Base-by-base conservation (phyloP, 2,329 filamentous ascomycete genomes). In the Paraconiothyrium brasiliense region DNA sequence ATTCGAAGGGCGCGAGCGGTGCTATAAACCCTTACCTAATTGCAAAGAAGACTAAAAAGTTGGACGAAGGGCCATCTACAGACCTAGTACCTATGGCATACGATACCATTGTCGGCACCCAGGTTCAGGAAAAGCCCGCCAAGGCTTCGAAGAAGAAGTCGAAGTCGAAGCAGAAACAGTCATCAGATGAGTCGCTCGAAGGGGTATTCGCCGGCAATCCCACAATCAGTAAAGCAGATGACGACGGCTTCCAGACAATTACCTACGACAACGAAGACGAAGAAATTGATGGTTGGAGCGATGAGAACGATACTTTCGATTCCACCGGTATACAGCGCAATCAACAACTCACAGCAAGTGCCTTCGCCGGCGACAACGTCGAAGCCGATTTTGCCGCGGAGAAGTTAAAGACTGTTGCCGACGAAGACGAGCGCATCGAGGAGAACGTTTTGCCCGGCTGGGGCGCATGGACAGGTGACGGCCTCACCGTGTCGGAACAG, bases 381-480 rank as follows among this genome's bases (percentile, higher is more conserved):
- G 88, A 91, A 9, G 87, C 87, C 49, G 89, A 93, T 43, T 99
- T 98, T 74, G 87, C 87, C 60, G 85, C 85, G 41, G 94, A 98
- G 75, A 98, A 98, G 81, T 85, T 84, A 16, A 87, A 88, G 54
- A 83, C 87, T 1, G 87, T 88, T 20, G 85, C 87, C 34, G 91
- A 92, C 20, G 93, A 97, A 77, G 93, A 91, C 74, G 91, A 95
- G 79, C 83, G 92, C 59, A 81, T 93, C 34, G 46, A 41, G 14
- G 93, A 94, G 76, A 91, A 90, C 67, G 91, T 92, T n/a, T 85
- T 99, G 6, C 93, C 93, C 0, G 95, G 95, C 49, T 99, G 95
- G 95, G 95, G 95, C 67, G 89, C 85, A 72, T 97, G 95, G 95
- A 87, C 91, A 5, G 95, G 95, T 64, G 89, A 91, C 16, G 94